These are phyloP conservation scores for Rozella allomycis DNA, from an alignment of 371 early-diverging fungal genomes.

Conservation along the genomic window DNA sequence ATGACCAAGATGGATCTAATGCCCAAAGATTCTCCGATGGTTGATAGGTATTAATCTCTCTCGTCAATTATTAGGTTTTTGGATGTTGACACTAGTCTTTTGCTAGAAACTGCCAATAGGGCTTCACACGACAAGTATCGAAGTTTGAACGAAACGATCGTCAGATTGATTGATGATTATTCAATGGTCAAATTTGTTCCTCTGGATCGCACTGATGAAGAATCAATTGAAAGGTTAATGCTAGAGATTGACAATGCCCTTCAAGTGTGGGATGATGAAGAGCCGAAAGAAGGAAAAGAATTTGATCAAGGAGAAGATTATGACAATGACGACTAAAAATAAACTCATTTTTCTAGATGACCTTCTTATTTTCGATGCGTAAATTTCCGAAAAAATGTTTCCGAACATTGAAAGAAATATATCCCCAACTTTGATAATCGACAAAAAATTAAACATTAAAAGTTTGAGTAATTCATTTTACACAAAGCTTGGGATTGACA, in stretches of 20 bases:
- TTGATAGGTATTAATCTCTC: constrained; percentile 27
- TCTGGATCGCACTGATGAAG: constrained; percentile 81
- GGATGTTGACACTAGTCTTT: constrained; percentile 61
- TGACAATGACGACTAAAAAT: neutral
- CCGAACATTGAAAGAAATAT: too few relatives aligned
- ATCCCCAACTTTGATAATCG: too few relatives aligned
- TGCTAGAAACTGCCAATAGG: constrained; percentile 54
- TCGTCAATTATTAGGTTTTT: constrained; percentile 39
- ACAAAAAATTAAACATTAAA: too few relatives aligned
- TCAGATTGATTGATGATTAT: constrained; percentile 52
- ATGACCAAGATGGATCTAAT: constrained; percentile 93
- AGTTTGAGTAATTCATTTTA: too few relatives aligned
- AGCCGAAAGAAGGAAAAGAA: constrained; percentile 46
- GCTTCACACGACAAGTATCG: constrained; percentile 56
- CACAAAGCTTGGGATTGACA: too few relatives aligned
- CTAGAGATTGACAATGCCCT: constrained; percentile 79
- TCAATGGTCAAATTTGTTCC: constrained; percentile 89
- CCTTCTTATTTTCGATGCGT: too few relatives aligned
- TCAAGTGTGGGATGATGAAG: constrained; percentile 90
- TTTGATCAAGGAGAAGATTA: constrained; percentile 2
- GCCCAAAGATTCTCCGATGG: constrained; percentile 18
- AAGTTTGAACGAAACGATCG: constrained; percentile 67
- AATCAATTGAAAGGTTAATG: constrained; percentile 61
- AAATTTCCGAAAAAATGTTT: too few relatives aligned
- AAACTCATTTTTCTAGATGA: too few relatives aligned